Percentiles rank a stretch among this genome's conserved stretches.
Evolutionary conservation across 768 basidiomycete genomes (phyloP).

Genomic region (Rhodotorula toruloides): DNA sequence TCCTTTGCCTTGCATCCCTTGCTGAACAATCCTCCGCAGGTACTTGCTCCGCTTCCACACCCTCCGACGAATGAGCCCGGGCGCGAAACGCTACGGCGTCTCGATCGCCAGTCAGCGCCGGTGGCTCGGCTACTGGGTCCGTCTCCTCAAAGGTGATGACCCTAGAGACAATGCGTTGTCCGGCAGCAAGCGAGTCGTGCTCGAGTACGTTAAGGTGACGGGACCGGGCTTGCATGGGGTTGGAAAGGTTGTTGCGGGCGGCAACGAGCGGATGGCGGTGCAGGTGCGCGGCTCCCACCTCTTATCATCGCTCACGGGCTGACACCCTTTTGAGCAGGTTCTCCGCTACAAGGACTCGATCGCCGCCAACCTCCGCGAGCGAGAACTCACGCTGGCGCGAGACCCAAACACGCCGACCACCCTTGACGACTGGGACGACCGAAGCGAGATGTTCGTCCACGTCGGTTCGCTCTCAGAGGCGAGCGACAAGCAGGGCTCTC

Average conservation of each 20-base stretch:
- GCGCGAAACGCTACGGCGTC: slow-evolving; percentile 22
- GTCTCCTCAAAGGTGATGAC: slow-evolving; percentile 30
- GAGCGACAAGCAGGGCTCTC: background rate
- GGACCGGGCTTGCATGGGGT: slow-evolving; percentile 40
- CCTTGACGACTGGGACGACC: slow-evolving; percentile 35
- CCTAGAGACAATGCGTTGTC: slow-evolving; percentile 51
- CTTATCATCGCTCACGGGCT: slow-evolving; percentile 37
- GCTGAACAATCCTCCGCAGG: background rate
- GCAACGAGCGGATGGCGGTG: slow-evolving; percentile 21
- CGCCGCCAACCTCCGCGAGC: slow-evolving; percentile 59
- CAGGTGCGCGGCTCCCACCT: slow-evolving; percentile 25
- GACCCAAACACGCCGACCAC: background rate
- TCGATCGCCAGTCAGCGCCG: slow-evolving; percentile 71
- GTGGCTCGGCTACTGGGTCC: slow-evolving; percentile 67
- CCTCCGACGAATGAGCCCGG: slow-evolving; percentile 14
- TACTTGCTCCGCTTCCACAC: slow-evolving; percentile 33
- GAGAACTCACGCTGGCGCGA: slow-evolving; percentile 50
- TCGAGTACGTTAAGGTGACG: slow-evolving; percentile 43
- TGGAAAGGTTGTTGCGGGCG: slow-evolving; percentile 41
- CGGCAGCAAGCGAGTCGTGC: slow-evolving; percentile 29
- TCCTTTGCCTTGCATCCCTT: background rate
- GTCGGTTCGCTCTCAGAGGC: slow-evolving; percentile 27
- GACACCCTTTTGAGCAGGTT: slow-evolving; percentile 64
- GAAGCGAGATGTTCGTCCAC: slow-evolving; percentile 31
- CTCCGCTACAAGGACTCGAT: slow-evolving; percentile 74